phyloP scores from a whole-genome alignment of 1,284 basidiomycete genomes.

The Cryptococcus wingfieldii region DNA sequence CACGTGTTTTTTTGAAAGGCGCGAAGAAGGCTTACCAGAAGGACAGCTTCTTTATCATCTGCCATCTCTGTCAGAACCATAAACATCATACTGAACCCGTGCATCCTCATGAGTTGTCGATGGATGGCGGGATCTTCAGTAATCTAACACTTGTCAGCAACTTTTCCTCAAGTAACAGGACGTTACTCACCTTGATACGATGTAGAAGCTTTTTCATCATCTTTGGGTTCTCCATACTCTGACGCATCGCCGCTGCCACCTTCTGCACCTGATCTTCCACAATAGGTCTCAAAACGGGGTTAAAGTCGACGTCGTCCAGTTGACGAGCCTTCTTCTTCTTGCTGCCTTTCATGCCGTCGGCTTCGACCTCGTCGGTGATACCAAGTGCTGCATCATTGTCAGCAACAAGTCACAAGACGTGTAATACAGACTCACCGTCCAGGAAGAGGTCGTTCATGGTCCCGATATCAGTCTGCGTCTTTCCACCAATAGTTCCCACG shows the following conservation, averaged over 20 bases:
- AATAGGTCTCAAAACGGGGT: slow-evolving; percentile 66
- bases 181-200: slow-evolving; percentile 66
- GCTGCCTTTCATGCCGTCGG: slow-evolving; percentile 70
- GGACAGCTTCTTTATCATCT: slow-evolving; percentile 67
- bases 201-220: slow-evolving; percentile 79
- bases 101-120: slow-evolving; percentile 82
- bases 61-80: slow-evolving; percentile 73
- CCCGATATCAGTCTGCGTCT: slow-evolving; percentile 93
- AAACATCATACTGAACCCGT: slow-evolving; percentile 89
- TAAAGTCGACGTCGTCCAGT: slow-evolving; percentile 85
- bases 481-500: slow-evolving; percentile 92
- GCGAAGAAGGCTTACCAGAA: slow-evolving; percentile 55
- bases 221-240: slow-evolving; percentile 73
- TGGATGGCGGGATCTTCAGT: slow-evolving; percentile 76
- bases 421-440: slow-evolving; percentile 60
- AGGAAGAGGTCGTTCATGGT: slow-evolving; percentile 92
- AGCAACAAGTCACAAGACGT: neutral
- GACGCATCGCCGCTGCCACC: slow-evolving; percentile 84
- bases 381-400: slow-evolving; percentile 68
- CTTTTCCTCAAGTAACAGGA: neutral
- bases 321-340: slow-evolving; percentile 89
- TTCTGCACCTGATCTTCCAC: slow-evolving; percentile 77
- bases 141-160: slow-evolving; percentile 56
- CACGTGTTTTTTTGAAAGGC: neutral
- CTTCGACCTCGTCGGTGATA: slow-evolving; percentile 84